A percentile compares a stretch with the other conserved stretches of the same genome.
Conservation (phyloP, 768 basidiomycete species). For the Rhizopogon sp. region DNA sequence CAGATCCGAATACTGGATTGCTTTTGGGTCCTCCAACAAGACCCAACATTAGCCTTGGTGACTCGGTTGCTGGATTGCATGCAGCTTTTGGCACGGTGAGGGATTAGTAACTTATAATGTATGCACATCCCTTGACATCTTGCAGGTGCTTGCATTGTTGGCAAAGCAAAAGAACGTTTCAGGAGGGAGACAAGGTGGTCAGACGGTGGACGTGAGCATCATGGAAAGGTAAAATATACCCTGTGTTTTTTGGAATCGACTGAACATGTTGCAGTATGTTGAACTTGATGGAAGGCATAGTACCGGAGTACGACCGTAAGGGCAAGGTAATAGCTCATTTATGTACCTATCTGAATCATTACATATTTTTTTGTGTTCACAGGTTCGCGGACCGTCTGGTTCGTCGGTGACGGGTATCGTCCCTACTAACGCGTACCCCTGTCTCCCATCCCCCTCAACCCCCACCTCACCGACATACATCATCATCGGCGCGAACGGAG, state of each 20-base stretch:
- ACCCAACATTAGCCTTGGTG: constrained; percentile 70
- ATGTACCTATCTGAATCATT: not conserved
- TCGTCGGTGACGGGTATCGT: constrained; percentile 75
- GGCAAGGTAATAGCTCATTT: constrained; percentile 40
- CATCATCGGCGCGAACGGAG: constrained; percentile 71
- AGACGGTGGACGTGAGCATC: constrained; percentile 72
- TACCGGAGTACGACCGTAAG: constrained; percentile 72
- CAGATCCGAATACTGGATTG: constrained; percentile 46
- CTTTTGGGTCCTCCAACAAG: constrained; percentile 60
- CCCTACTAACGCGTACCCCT: constrained; percentile 71
- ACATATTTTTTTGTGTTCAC: not conserved
- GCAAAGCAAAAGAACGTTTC: constrained; percentile 33
- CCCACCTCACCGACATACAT: constrained; percentile 46
- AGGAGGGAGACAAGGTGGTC: constrained; percentile 31
- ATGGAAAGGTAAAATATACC: constrained; percentile 48
- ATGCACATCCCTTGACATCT: not conserved
- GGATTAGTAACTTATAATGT: constrained; percentile 6
- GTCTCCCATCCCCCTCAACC: constrained; percentile 40
- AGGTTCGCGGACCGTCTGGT: constrained; percentile 70
- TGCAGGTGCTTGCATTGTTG: constrained; percentile 57
- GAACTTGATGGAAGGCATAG: constrained; percentile 73
- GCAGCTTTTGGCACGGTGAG: constrained; percentile 68
- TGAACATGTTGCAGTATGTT: constrained; percentile 46
- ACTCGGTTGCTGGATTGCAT: constrained; percentile 67
- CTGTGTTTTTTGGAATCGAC: not conserved